A percentile compares a stretch with the other conserved stretches of the same genome.
Evolutionary conservation across 225 moss, liverwort and hornwort genomes (phyloP).

Genomic region (Physcomitrium patens): DNA sequence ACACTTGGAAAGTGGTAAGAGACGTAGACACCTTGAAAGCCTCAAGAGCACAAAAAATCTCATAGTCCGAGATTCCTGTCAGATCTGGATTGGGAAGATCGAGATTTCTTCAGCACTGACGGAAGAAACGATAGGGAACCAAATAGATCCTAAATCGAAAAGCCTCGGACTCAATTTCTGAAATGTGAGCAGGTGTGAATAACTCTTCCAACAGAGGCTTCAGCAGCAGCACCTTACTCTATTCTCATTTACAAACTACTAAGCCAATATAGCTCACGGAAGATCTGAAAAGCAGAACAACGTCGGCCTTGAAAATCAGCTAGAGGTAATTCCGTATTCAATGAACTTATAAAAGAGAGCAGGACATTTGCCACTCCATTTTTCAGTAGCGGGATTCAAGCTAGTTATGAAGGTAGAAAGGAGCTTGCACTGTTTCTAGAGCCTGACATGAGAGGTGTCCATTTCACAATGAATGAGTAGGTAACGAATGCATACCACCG

Average conservation of each 20-base stretch:
- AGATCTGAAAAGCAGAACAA: slow-evolving; percentile 10
- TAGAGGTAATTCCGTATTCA: neutral
- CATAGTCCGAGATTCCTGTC: neutral
- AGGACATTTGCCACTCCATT: neutral
- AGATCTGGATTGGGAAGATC: slow-evolving; percentile 24
- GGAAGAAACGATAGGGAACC: neutral
- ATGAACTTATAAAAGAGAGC: slow-evolving; percentile 14
- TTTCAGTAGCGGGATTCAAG: slow-evolving; percentile 10
- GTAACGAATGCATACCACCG: slow-evolving; percentile 39
- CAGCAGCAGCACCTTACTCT: slow-evolving; percentile 13
- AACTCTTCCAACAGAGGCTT: neutral
- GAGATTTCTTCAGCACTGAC: neutral
- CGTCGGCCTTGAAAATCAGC: neutral
- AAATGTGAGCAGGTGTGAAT: neutral
- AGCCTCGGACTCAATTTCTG: neutral
- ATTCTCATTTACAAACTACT: slow-evolving; percentile 8
- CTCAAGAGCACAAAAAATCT: neutral
- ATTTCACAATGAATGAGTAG: slow-evolving; percentile 14
- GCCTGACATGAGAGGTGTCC: slow-evolving; percentile 8
- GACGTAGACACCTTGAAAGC: neutral
- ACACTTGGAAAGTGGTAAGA: neutral
- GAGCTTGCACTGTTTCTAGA: neutral
- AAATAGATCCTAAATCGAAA: neutral
- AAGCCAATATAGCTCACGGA: slow-evolving; percentile 5
- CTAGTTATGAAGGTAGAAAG: neutral